Evolutionary conservation across 805 yeast genomes (phyloP).

Genomic region (Jamesozyma lodderae): DNA sequence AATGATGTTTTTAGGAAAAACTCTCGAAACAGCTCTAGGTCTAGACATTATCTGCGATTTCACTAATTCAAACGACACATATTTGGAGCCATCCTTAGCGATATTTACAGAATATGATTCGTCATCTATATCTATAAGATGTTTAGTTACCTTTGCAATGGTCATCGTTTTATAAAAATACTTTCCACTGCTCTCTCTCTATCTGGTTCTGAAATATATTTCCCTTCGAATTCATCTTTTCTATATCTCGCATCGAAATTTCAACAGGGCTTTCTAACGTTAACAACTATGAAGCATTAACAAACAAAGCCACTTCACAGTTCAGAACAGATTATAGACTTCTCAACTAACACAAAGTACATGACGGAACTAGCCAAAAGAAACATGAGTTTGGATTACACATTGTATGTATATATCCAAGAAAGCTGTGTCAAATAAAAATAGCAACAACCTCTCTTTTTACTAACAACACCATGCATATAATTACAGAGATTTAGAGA

Average conservation of each 20-base stretch:
- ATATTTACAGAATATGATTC: constrained; percentile 6
- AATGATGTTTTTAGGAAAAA: constrained; percentile 9
- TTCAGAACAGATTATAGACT: too few species aligned
- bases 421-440: neutral
- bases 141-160: neutral
- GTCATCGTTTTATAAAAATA: neutral
- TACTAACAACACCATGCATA: constrained; percentile 8
- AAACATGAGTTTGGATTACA: constrained; percentile 10
- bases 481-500: constrained; percentile 34
- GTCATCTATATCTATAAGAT: neutral
- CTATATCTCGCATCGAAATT: too few species aligned
- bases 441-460: too few species aligned
- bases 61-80: constrained; percentile 7
- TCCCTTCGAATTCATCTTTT: too few species aligned
- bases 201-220: too few species aligned
- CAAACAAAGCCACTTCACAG: too few species aligned
- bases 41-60: neutral
- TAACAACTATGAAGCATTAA: too few species aligned
- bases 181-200: too few species aligned
- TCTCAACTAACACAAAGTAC: too few species aligned
- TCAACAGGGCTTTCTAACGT: too few species aligned
- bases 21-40: neutral
- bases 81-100: constrained; percentile 7
- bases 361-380: neutral
- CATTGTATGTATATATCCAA: constrained; percentile 10